Evolutionary conservation across 2,329 filamentous ascomycete genomes (phyloP), one percentile per base, ranked within the genome.

Genomic region (Sporothrix sp.): DNA sequence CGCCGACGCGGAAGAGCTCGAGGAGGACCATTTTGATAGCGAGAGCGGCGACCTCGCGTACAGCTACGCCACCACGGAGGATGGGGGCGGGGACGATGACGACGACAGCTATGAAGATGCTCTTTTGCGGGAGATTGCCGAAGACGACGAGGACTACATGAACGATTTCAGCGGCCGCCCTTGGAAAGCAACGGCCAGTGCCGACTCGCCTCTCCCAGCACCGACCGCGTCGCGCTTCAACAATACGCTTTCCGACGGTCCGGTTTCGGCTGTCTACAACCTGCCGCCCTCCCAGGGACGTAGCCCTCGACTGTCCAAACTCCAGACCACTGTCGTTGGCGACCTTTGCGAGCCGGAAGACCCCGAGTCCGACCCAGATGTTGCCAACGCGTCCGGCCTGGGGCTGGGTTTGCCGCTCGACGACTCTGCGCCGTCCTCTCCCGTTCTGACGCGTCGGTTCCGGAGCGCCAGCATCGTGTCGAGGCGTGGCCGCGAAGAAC

Each of bases 1-100:
- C 13, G 60, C 45, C 20, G 55, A 49, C 10, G 60, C 52, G 14
- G 55, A 51, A 9, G 48, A 51, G 35, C 43, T 48, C 10, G 53
- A 52, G 18, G 48, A 38, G 6, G 47, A 44, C 8, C 16, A 23
- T 7, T 42, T 23, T 7, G 40, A 50, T 13, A 33, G 36, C 21
- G 40, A 50, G 28, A 32, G n/a, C 38, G 36, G 27, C 32, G 36
- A 9, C 13, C n/a, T 14, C 25, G 18, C 30, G 8, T 32, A 45
- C 18, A 23, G 44, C 14, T 37, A 33, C 8, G 27, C 7, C 16
- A 25, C 37, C 7, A 43, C 23, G 8, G 47, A 40, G 33, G 36
- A 48, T n/a, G n/a, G n/a, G n/a, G n/a, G n/a, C 16, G 33, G 47
- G 7, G 33, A 39, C n/a, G 45, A 42, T 23, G 40, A 40, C 30